Conservation (phyloP, 2,329 filamentous ascomycete species). For the Hypoxylon sp. region DNA sequence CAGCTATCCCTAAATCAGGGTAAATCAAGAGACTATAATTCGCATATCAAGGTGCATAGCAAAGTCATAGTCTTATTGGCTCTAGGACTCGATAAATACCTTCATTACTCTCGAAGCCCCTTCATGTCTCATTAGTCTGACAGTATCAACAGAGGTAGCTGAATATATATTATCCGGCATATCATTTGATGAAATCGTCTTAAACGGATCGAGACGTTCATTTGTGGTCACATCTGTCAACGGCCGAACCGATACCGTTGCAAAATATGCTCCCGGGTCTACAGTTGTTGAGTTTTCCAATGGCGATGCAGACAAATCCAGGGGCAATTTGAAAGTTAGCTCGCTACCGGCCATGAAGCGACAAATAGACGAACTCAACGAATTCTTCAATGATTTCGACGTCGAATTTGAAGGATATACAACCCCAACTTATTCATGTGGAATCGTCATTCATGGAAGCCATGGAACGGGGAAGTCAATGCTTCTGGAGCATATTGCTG, state of each 20-base stretch:
- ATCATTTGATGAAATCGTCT: constrained; percentile 74
- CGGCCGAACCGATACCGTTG: constrained; percentile 60
- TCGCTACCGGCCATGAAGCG: constrained; percentile 77
- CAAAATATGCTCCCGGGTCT: constrained; percentile 59
- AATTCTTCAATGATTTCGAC: constrained; percentile 72
- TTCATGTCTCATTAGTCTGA: constrained; percentile 36
- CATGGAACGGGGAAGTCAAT: constrained; percentile 88
- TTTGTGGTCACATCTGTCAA: constrained; percentile 74
- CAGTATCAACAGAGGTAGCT: constrained; percentile 65
- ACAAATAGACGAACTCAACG: constrained; percentile 77
- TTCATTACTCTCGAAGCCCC: not conserved
- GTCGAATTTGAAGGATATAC: constrained; percentile 54
- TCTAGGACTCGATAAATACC: not conserved
- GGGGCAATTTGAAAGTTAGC: constrained; percentile 61
- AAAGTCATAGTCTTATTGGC: not conserved
- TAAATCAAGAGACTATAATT: not conserved
- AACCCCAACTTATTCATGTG: constrained; percentile 62
- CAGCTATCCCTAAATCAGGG: not conserved
- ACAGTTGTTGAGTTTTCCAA: constrained; percentile 59
- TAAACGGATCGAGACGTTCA: constrained; percentile 69
- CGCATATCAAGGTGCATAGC: not conserved
- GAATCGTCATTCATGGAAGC: constrained; percentile 83
- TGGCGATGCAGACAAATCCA: constrained; percentile 48
- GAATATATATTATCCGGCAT: constrained; percentile 80
- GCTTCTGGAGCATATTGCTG: constrained; percentile 77